A percentile compares a stretch with the other conserved stretches of the same genome.
These are phyloP conservation scores for Starmerella scarabaei DNA, from an alignment of 805 yeast species.

Conservation along the genomic window DNA sequence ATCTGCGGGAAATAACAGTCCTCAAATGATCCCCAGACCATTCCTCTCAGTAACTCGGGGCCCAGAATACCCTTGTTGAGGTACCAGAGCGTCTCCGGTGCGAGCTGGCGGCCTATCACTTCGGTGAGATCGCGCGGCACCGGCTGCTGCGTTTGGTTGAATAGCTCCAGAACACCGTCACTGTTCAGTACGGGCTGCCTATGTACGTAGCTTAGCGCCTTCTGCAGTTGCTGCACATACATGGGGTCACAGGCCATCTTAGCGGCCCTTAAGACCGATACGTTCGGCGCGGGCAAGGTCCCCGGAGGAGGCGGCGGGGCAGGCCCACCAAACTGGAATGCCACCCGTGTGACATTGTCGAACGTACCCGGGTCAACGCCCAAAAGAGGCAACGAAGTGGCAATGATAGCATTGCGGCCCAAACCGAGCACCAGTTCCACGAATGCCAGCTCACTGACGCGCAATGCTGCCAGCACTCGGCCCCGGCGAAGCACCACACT, in stretches of 20 bases:
- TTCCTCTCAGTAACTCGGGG: slow-evolving; percentile 49
- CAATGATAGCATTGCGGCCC: slow-evolving; percentile 32
- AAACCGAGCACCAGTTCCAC: slow-evolving; percentile 63
- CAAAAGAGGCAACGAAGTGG: slow-evolving; percentile 5
- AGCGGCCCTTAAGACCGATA: slow-evolving; percentile 10
- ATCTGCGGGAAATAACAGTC: slow-evolving; percentile 35
- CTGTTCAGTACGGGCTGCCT: slow-evolving; percentile 61
- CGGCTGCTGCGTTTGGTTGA: slow-evolving; percentile 31
- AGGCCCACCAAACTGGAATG: slow-evolving; percentile 12
- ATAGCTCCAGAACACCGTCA: slow-evolving; percentile 57
- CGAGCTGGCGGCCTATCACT: slow-evolving; percentile 68
- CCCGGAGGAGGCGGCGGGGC: slow-evolving; percentile 24
- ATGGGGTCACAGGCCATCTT: slow-evolving; percentile 19
- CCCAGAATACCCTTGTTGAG: slow-evolving; percentile 63
- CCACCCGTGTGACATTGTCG: slow-evolving; percentile 5
- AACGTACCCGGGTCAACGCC: slow-evolving; percentile 3
- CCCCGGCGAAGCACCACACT: slow-evolving; percentile 40
- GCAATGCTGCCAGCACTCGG: slow-evolving; percentile 46
- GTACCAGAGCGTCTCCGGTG: slow-evolving; percentile 75
- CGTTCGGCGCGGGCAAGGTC: slow-evolving; percentile 15
- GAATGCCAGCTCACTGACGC: slow-evolving; percentile 50
- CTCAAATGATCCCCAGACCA: slow-evolving; percentile 45
- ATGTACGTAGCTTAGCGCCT: slow-evolving; percentile 55
- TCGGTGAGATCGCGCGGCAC: slow-evolving; percentile 74
- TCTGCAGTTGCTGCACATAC: slow-evolving; percentile 41